phyloP scores from a whole-genome alignment of 1,139 yeast genomes.

The Taphrina communis region DNA sequence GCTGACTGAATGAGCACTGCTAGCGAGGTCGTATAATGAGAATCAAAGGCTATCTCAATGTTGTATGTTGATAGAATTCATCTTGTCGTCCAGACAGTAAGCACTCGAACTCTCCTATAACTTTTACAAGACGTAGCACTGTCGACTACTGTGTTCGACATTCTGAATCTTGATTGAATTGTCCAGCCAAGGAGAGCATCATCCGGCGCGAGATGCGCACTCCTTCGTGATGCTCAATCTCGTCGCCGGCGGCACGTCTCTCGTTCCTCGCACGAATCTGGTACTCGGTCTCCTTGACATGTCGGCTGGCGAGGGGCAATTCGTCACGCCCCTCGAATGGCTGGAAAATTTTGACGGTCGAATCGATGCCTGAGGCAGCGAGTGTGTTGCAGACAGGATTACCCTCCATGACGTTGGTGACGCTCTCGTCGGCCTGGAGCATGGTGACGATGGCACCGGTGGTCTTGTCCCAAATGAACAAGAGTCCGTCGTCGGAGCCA shows the following conservation, averaged over 20 bases:
- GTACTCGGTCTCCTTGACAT: constrained; percentile 8
- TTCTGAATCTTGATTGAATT: constrained; percentile 7
- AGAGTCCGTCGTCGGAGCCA: constrained; percentile 46
- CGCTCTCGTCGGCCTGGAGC: constrained; percentile 44
- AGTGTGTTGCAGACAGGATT: constrained; percentile 45
- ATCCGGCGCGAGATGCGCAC: constrained; percentile 11
- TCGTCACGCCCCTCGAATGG: constrained; percentile 16
- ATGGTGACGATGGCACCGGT: constrained; percentile 43
- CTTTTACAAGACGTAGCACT: not conserved
- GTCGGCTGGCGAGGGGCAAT: not conserved
- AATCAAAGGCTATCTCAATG: not conserved
- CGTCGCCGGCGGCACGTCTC: constrained; percentile 12
- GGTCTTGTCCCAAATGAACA: constrained; percentile 44
- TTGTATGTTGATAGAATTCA: not conserved
- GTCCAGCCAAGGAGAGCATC: constrained; percentile 15
- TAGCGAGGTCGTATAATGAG: not conserved
- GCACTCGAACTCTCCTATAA: too few relatives aligned
- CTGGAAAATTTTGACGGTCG: constrained; percentile 38
- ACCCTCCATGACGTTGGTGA: constrained; percentile 45
- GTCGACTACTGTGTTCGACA: constrained; percentile 10
- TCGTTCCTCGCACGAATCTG: constrained; percentile 26
- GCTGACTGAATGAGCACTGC: not conserved
- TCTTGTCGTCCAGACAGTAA: not conserved
- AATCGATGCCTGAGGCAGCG: constrained; percentile 46
- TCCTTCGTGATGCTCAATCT: constrained; percentile 10